Evolutionary conservation across 2,329 filamentous ascomycete genomes (phyloP), one percentile per base, ranked within the genome.

Genomic region (Pseudogymnoascus sp.): DNA sequence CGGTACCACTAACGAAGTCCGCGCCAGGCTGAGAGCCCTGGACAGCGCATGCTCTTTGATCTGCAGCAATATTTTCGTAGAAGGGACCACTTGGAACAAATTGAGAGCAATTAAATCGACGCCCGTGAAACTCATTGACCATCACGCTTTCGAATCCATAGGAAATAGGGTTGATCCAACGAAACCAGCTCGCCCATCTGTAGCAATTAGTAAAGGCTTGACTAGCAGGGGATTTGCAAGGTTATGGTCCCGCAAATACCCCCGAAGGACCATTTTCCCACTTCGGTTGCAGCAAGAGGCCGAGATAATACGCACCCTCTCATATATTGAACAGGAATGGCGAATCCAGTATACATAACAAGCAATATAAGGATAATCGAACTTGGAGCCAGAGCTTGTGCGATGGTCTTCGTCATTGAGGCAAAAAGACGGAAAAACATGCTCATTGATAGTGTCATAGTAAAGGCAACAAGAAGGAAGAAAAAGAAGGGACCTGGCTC

Each of bases 371-470:
- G 84, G 86, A 77, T 87, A 83, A 36, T 77, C 79, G 71, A 87
- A 81, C 0, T 82, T 80, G 0, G 78, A 77, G 84, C 83, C 76
- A 87, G 81, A 68, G 84, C 84, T 70, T 87, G 84, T n/a, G 85
- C 85, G 14, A 88, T 78, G 0, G 89, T 89, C 63, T 89, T 82
- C 4, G 91, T 92, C 1, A 87, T 78, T 0, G 89, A 88, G 16
- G 83, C 91, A 66, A 96, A 90, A 7, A 86, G 89, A 62, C 91
- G 85, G 83, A 96, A 96, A 66, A 93, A 82, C 87, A 92, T 93
- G 89, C 69, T 71, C 90, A 95, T 93, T 69, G 84, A 82, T 36
- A 72, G 25, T 4, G 65, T 70, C 18, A 67, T 63, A 56, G 68
- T 60, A 62, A 73, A 73, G 0, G 66, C 68, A 60, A 73, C 69